Conservation (phyloP, 192 early-diverging fungal genomes). For the Chytriomyces hyalinus region DNA sequence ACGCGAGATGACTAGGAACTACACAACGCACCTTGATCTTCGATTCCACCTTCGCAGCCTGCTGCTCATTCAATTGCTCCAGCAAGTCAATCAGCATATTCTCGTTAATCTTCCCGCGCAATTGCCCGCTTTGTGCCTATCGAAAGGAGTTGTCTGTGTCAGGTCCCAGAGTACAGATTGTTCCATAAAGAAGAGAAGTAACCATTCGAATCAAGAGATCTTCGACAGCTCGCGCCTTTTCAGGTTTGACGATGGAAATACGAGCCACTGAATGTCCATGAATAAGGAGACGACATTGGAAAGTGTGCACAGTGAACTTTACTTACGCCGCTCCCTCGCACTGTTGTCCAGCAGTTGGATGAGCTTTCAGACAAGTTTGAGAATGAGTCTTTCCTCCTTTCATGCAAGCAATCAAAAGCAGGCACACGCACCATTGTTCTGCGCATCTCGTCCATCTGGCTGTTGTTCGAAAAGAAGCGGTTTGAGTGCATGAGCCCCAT, state of each 20-base stretch:
- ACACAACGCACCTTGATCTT: constrained; percentile 75
- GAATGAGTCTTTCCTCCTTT: neutral
- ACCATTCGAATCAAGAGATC: constrained; percentile 89
- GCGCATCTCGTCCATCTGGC: constrained; percentile 86
- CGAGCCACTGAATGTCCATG: constrained; percentile 66
- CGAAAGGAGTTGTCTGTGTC: neutral
- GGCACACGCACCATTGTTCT: constrained; percentile 65
- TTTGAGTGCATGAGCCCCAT: neutral
- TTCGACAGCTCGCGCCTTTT: constrained; percentile 87
- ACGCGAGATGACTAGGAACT: neutral
- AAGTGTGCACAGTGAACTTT: neutral
- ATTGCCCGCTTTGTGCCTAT: constrained; percentile 76
- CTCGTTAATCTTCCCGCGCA: constrained; percentile 83
- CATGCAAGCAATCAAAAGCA: neutral
- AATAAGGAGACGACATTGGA: neutral
- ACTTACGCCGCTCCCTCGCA: constrained; percentile 80
- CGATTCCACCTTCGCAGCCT: constrained; percentile 55
- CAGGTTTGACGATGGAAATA: constrained; percentile 88
- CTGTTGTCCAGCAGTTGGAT: constrained; percentile 80
- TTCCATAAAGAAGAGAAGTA: neutral
- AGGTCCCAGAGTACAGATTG: neutral
- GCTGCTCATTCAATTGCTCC: constrained; percentile 79
- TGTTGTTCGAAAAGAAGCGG: constrained; percentile 32
- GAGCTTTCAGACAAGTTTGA: constrained; percentile 53
- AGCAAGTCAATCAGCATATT: constrained; percentile 84